Conservation (phyloP, 345 rosid genomes). For the Moricandia moricandioides region DNA sequence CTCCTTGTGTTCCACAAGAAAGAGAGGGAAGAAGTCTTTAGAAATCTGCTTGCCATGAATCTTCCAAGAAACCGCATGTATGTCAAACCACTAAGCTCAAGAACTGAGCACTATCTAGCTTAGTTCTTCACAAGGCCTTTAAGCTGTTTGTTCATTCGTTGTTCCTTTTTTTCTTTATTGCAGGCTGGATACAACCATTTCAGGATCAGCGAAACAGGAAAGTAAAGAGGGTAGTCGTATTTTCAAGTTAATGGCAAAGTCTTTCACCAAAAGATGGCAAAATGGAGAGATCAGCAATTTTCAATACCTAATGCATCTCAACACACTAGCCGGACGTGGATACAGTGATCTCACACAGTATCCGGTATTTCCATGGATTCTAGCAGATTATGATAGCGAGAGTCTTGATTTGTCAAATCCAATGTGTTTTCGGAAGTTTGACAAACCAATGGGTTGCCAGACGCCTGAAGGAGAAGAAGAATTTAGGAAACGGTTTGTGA, state of each 20-base stretch:
- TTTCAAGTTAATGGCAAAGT: constrained; percentile 86
- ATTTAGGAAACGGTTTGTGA: constrained; percentile 84
- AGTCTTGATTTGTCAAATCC: constrained; percentile 80
- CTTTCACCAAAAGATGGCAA: constrained; percentile 99
- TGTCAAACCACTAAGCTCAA: constrained; percentile 25
- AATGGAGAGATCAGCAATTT: constrained; percentile 99
- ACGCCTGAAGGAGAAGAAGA: constrained; percentile 95
- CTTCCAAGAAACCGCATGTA: constrained; percentile 97
- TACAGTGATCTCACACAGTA: constrained; percentile 99
- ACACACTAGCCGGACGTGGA: constrained; percentile 98
- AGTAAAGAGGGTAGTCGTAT: constrained; percentile 89
- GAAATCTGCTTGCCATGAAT: constrained; percentile 87
- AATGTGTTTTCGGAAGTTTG: constrained; percentile 80
- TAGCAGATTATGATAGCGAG: constrained; percentile 92
- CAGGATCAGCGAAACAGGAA: constrained; percentile 91
- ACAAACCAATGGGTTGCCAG: constrained; percentile 99
- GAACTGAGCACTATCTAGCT: neutral
- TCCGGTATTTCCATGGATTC: constrained; percentile 99
- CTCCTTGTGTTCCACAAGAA: constrained; percentile 94
- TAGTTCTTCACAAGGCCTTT: neutral
- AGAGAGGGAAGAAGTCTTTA: constrained; percentile 99
- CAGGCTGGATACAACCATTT: constrained; percentile 97
- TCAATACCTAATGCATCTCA: constrained; percentile 98
- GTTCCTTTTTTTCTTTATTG: neutral
- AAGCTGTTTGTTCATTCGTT: constrained; percentile 11